phyloP scores from a whole-genome alignment of 176 grass and related monocot species.

The Hordeum vulgare region MorexV3_pseudomolecules_assembly NC_058519.1:597410957-597411456 shows the following conservation, averaged over 20 bases:
- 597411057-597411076: constrained; percentile 71
- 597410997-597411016: constrained; percentile 35
- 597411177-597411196: constrained; percentile 39
- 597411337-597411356: background rate
- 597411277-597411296: constrained; percentile 68
- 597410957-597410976: constrained; percentile 50
- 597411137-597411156: background rate
- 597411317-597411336: background rate
- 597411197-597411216: constrained; percentile 59
- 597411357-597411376: constrained; percentile 21
- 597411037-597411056: constrained; percentile 91
- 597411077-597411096: constrained; percentile 50
- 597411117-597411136: constrained; percentile 22
- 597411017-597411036: constrained; percentile 58
- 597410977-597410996: constrained; percentile 47
- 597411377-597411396: background rate
- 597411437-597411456: constrained; percentile 79
- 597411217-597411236: constrained; percentile 52
- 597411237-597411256: constrained; percentile 88
- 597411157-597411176: constrained; percentile 20
- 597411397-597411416: constrained; percentile 77
- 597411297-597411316: constrained; percentile 79
- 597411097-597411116: constrained; percentile 71
- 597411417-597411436: constrained; percentile 69
- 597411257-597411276: constrained; percentile 59